Evolutionary conservation across 768 basidiomycete genomes (phyloP), one percentile per base, ranked within the genome.

Genomic region (Chalciporus chontae): DNA sequence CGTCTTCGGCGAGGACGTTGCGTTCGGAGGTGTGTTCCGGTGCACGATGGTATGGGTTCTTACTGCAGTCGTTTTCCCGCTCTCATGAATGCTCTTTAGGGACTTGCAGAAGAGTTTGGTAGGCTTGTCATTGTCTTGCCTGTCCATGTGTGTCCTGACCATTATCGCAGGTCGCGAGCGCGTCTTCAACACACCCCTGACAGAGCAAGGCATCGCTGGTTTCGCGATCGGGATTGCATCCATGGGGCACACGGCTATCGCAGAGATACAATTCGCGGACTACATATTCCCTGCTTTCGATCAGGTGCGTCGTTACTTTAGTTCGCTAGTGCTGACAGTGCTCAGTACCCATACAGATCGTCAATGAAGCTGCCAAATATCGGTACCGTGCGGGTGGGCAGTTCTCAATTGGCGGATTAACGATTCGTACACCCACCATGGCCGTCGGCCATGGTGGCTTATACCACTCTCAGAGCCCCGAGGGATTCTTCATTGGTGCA

Each of bases 251-350:
- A 92, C 90, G 3, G 90, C 93, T 4, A 94, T 97, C 48, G 94
- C 91, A 32, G 94, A 97, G 69, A 90, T 96, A 51, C 88, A 91
- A 62, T 93, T 93, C 52, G 81, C 85, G 3, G 90, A 93, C 62
- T 93, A 95, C 64, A 94, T 95, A 52, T 94, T 76, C 63, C 94
- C 94, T 10, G 94, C 94, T 0, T 97, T 97, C 62, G 94, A 96
- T 63, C 93, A 94, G 77, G 90, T 87, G 45, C 38, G 69, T 52
- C 13, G n/a, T 11, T 8, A 41, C 23, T 13, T 21, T 31, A 13
- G 38, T 50, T 9, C 48, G 38, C n/a, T 26, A 23, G n/a, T 17
- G 6, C 26, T 41, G 23, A 17, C n/a, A 26, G 10, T 43, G 21
- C 34, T 52, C 40, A 51, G 2, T 40, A 34, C 19, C 26, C n/a